Evolutionary conservation across 306 rosid species (phyloP).

Genomic region (Sicyos baderoa): DNA sequence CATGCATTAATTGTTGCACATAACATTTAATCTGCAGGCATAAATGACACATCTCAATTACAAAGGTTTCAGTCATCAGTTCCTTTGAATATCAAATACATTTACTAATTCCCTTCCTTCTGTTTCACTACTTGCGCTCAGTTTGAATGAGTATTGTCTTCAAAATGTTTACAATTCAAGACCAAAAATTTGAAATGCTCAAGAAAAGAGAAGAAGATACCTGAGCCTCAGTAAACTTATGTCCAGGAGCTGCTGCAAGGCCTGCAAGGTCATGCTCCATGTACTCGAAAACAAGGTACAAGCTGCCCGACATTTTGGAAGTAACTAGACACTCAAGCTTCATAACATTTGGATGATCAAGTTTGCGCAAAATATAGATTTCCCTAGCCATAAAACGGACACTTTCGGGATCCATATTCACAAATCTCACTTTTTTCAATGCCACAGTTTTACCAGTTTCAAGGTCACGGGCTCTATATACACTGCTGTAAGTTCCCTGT

Average conservation of each 20-base stretch:
- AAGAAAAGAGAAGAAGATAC: slow-evolving; percentile 26
- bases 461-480: slow-evolving; percentile 72
- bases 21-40: slow-evolving; percentile 66
- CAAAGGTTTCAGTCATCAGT: background rate
- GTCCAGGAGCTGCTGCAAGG: slow-evolving; percentile 44
- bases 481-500: slow-evolving; percentile 93
- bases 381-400: slow-evolving; percentile 97
- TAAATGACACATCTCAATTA: background rate
- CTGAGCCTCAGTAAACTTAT: slow-evolving; percentile 74
- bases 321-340: slow-evolving; percentile 82
- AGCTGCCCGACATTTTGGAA: slow-evolving; percentile 65
- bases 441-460: slow-evolving; percentile 82
- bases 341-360: slow-evolving; percentile 87
- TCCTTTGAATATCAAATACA: background rate
- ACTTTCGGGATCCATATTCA: slow-evolving; percentile 71
- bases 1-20: slow-evolving; percentile 61
- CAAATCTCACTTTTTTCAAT: slow-evolving; percentile 80
- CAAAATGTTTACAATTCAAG: slow-evolving; percentile 4
- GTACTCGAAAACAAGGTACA: slow-evolving; percentile 89
- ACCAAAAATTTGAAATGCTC: background rate
- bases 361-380: slow-evolving; percentile 75
- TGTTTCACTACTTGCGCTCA: background rate
- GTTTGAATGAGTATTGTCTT: background rate
- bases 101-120: background rate
- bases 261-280: slow-evolving; percentile 97